Base-by-base conservation (phyloP, 306 rosid species). In the Carpinus fangiana region DNA sequence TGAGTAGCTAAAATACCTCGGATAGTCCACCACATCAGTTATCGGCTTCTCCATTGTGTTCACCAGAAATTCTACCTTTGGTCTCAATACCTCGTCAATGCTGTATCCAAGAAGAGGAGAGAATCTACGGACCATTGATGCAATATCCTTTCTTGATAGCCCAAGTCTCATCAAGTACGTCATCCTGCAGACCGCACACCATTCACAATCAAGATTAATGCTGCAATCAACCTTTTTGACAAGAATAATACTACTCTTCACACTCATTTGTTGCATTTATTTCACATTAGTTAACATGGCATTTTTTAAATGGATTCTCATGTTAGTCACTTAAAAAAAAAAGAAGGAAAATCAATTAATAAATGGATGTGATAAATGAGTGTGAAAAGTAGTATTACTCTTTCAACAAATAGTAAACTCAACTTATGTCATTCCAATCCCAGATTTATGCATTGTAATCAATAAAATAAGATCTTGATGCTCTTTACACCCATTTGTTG, bases 1-100 rank as follows among this genome's bases (percentile, higher is more conserved):
- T n/a, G 97, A 94, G 87, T 92, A 89, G 89, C 98, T 94, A 76
- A 94, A 92, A 80, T 87, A 90, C 84, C 97, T 87, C 13, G 98
- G 97, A 88, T 90, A 94, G 4, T 75, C 89, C 59, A 92, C 97
- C 87, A 90, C 89, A 11, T 90, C 97, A 73, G 64, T 83, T n/a
- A 88, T 66, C 13, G 97, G 87, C 85, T 85, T 94, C 84, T 88
- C 92, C 97, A 92, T 94, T 61, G 88, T 83, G 72, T 88, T 89
- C 73, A 90, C 76, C 2, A 94, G 87, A 82, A 94, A 94, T 66
- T 90, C 97, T 61, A 85, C 64, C 88, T 94, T 94, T 11, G 97
- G 98, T 72, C 81, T 85, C 88, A 92, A 55, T 73, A 94, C 98
- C 73, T 91, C 84, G 34, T 90, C 93, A 12, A 89, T 86, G 88